Base-by-base conservation (phyloP, 495 filamentous ascomycete species). In the Penicillium verhagenii region DNA sequence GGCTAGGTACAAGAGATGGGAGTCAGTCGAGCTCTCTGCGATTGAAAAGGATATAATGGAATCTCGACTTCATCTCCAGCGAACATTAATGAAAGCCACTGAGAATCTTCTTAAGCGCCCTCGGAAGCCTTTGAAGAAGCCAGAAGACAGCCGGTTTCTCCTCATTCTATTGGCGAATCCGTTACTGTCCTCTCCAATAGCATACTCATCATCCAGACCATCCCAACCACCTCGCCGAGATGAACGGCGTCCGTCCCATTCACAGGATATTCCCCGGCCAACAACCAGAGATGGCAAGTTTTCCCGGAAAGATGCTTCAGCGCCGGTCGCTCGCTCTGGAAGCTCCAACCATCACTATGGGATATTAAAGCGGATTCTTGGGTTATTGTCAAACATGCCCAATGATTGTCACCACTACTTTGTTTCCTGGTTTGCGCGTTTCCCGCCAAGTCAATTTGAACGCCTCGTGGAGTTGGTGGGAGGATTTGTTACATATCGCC, bases 21-120 rank as follows among this genome's bases (percentile, higher is more conserved):
- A 68, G 33, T 45, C 60, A 20, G 57, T 70, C 23, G 70, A 73
- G 33, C 39, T 62, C 18, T 66, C 73, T 28, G 70, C 81, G 25
- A 72, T 92, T 37, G 82, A 87, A 53, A 68, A 73, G 19, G 78
- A 88, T 31, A 72, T 90, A 7, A 67, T 76, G n/a, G 82, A 88
- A 35, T 89, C 86, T 13, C 84, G 88, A 60, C 65, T 80, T 39
- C 88, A 92, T 54, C 70, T 84, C 37, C 86, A 88, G 42, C 72
- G 82, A 47, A 80, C 84, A 5, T 77, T 97, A 5, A 71, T 97
- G 46, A 96, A 94, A 66, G 87, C 89, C 16, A 88, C 83, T 1
- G 92, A 97, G 67, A 88, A 77, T 57, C 72, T 96, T 42, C 74
- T 96, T n/a, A 96, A 92, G 62, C 83, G 93, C 10, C 93, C 92